Base-by-base conservation (phyloP, 1,284 basidiomycete genomes). In the Exobasidium rhododendri region DNA sequence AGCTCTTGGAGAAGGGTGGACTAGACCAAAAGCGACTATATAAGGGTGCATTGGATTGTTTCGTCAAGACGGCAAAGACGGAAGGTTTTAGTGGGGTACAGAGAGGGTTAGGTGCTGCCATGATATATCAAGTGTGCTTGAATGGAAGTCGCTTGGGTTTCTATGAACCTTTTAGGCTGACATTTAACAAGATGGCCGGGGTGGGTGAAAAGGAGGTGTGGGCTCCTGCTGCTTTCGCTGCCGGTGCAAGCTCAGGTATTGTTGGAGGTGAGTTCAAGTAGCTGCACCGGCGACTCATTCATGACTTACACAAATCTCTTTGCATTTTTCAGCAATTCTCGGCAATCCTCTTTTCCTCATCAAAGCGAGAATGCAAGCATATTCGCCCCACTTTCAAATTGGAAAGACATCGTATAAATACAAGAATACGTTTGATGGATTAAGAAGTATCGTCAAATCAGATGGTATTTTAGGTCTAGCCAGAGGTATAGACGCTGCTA, bases 111-210 rank as follows among this genome's bases (percentile, higher is more conserved):
- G 83, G 87, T 65, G 88, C 93, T 60, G 94, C 94, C 54, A 72
- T 73, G 57, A 65, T 74, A 28, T 78, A 78, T 59, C 76, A 96
- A 89, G 88, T 94, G 58, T 85, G 96, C 57, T 83, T 98, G 65
- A 98, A 98, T 76, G 96, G 94, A 10, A 96, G 91, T 32, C 87
- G 96, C 66, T 83, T 98, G 63, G 94, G 92, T 14, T 94, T 98
- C 80, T 98, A 97, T 80, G 94, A 98, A 79, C 94, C 94, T 1
- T 86, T 97, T 64, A 85, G 94, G 63, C 85, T 83, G 64, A 80
- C 81, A 1, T 81, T 91, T 63, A 97, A 97, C 81, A 81, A 82
- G 13, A 69, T 87, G 31, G 79, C 89, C 55, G 92, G 92, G 13
- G 82, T 85, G 70, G 80, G 84, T 30, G 82, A 86, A 83, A 31